Evolutionary conservation across 2,329 filamentous ascomycete genomes (phyloP).

Genomic region (Verruconis gallopava): DNA sequence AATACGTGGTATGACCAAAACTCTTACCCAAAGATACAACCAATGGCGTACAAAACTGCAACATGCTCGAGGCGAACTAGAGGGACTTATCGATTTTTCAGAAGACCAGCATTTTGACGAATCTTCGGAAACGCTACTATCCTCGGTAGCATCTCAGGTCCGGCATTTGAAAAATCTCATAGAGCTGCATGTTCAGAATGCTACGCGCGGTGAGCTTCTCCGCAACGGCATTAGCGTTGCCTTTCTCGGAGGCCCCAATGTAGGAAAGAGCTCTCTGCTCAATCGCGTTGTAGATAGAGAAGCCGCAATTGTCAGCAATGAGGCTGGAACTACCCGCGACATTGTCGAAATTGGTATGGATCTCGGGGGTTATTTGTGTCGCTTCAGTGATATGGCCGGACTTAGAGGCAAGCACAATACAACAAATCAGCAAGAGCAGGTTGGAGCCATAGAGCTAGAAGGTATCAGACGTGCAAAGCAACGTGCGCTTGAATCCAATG

Average conservation of each 20-base stretch:
- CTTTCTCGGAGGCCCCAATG: conserved; percentile 82
- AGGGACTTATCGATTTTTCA: conserved; percentile 92
- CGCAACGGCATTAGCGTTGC: conserved; percentile 76
- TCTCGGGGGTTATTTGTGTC: conserved; percentile 77
- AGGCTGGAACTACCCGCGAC: conserved; percentile 88
- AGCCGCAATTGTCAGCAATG: conserved; percentile 85
- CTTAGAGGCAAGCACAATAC: too few species aligned
- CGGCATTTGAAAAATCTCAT: conserved; percentile 49
- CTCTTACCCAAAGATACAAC: conserved; percentile 66
- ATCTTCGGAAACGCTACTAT: conserved; percentile 57
- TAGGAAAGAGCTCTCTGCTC: conserved; percentile 86
- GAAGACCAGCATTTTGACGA: conserved; percentile 98
- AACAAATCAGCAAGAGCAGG: conserved; percentile 29
- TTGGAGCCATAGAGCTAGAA: conserved; percentile 73
- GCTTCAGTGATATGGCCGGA: conserved; percentile 91
- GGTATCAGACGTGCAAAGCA: conserved; percentile 78
- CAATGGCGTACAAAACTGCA: conserved; percentile 66
- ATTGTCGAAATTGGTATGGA: conserved; percentile 87
- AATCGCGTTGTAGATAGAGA: conserved; percentile 84
- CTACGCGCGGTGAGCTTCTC: conserved; percentile 70
- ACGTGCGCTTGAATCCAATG: conserved; percentile 69
- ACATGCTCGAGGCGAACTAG: conserved; percentile 75
- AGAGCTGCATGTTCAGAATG: conserved; percentile 57
- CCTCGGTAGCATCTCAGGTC: conserved; percentile 55
- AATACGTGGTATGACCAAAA: conserved; percentile 60